These are phyloP conservation scores for Naegleria gruberi DNA, from an alignment of 208 protist species.

Conservation along the genomic window DNA sequence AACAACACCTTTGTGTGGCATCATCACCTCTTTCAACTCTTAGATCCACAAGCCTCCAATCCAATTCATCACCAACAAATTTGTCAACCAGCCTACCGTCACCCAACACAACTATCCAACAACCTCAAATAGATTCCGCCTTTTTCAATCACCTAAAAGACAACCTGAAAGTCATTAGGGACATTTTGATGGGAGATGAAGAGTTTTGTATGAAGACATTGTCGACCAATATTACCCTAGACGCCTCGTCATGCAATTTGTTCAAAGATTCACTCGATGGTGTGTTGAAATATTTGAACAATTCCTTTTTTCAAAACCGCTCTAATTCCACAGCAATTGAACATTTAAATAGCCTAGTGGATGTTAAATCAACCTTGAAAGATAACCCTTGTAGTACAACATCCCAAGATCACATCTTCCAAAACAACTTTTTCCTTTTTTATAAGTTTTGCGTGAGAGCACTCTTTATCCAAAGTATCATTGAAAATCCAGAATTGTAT, in stretches of 20 bases:
- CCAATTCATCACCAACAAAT: too few relatives aligned
- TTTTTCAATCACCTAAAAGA: neutral
- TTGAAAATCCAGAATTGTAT: neutral
- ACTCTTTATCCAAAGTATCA: neutral
- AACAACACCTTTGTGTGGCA: too few relatives aligned
- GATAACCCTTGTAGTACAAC: neutral
- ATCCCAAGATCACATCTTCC: neutral
- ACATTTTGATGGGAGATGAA: neutral
- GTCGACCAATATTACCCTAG: too few relatives aligned
- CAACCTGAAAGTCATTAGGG: neutral
- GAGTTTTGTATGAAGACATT: neutral
- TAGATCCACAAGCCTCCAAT: too few relatives aligned
- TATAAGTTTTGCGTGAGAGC: neutral
- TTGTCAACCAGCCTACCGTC: too few relatives aligned
- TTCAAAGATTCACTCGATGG: neutral
- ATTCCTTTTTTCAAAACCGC: neutral
- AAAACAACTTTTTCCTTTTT: neutral
- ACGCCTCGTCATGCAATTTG: neutral
- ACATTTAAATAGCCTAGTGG: neutral
- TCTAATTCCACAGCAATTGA: neutral
- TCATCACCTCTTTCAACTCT: too few relatives aligned
- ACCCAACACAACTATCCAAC: too few relatives aligned
- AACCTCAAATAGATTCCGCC: too few relatives aligned
- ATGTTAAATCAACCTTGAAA: neutral
- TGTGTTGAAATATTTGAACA: neutral